Percentiles rank a stretch among this genome's conserved stretches.
Evolutionary conservation across 768 basidiomycete genomes (phyloP).

Genomic region (Pisolithus tinctorius): DNA sequence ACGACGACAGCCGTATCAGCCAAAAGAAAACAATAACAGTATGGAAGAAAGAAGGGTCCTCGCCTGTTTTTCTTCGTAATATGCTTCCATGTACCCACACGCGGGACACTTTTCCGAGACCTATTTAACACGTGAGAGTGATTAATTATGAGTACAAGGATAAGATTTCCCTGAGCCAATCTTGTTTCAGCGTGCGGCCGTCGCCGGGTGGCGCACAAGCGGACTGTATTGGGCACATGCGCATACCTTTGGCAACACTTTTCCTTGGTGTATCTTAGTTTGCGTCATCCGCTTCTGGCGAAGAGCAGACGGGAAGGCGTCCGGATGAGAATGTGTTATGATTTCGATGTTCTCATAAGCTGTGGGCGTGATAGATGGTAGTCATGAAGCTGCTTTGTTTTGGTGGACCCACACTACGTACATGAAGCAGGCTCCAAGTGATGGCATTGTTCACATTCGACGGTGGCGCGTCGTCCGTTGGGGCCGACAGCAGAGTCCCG

Average conservation of each 20-base stretch:
- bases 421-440: slow-evolving; percentile 84
- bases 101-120: slow-evolving; percentile 74
- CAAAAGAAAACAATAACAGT: not conserved
- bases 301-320: slow-evolving; percentile 88
- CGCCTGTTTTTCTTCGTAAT: slow-evolving; percentile 85
- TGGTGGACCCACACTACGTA: slow-evolving; percentile 35
- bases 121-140: slow-evolving; percentile 44
- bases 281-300: slow-evolving; percentile 86
- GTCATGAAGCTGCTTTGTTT: not conserved
- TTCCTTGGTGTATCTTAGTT: slow-evolving; percentile 69
- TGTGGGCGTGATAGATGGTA: slow-evolving; percentile 22
- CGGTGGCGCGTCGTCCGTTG: slow-evolving; percentile 64
- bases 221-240: not conserved
- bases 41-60: slow-evolving; percentile 8
- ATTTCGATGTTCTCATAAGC: slow-evolving; percentile 92
- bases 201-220: not conserved
- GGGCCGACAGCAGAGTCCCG: slow-evolving; percentile 82
- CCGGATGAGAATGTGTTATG: slow-evolving; percentile 84
- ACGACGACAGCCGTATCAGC: no score
- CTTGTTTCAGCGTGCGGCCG: no score
- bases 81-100: slow-evolving; percentile 81
- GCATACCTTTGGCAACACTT: slow-evolving; percentile 61
- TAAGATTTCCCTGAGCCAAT: no score
- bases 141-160: not conserved
- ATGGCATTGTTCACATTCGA: slow-evolving; percentile 84